Percentiles rank a stretch among this genome's conserved stretches.
These are phyloP conservation scores for Diaporthe nobilis DNA, from an alignment of 2,329 filamentous ascomycete genomes.

Conservation along the genomic window DNA sequence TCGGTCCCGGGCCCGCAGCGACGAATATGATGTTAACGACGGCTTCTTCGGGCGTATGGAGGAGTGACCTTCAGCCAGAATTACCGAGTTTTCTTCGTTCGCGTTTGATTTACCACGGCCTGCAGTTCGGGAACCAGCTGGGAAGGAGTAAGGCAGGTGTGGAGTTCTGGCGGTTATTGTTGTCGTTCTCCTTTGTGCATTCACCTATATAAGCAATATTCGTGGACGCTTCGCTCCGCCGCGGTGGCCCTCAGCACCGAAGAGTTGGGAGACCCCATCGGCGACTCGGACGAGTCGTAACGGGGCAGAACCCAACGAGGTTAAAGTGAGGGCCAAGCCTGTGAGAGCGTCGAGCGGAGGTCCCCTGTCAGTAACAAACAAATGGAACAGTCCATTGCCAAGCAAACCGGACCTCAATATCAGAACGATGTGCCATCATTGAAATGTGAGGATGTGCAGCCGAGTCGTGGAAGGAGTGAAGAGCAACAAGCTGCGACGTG, in stretches of 20 bases:
- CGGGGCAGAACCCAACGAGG: constrained; percentile 69
- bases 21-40: constrained; percentile 84
- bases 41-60: constrained; percentile 98
- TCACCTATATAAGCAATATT: constrained; percentile 57
- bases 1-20: constrained; percentile 75
- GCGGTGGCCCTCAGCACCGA: constrained; percentile 75
- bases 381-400: constrained; percentile 49
- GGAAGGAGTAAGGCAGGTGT: constrained; percentile 47
- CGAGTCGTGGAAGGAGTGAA: not conserved
- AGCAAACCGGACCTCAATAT: constrained; percentile 41
- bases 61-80: constrained; percentile 67
- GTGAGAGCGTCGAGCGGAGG: constrained; percentile 74
- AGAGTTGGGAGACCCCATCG: constrained; percentile 67
- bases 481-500: not conserved
- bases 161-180: constrained; percentile 35
- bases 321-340: constrained; percentile 77
- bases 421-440: not conserved
- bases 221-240: constrained; percentile 75
- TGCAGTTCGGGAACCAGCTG: constrained; percentile 37
- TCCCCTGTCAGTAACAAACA: constrained; percentile 49
- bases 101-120: constrained; percentile 42
- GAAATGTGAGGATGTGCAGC: not conserved
- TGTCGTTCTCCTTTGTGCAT: constrained; percentile 62
- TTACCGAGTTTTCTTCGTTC: constrained; percentile 34
- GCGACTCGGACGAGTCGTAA: constrained; percentile 42